Percentiles rank a stretch among this genome's conserved stretches.
These are phyloP conservation scores for Cutaneotrichosporon mucoides DNA, from an alignment of 1,284 basidiomycete species.

Conservation along the genomic window DNA sequence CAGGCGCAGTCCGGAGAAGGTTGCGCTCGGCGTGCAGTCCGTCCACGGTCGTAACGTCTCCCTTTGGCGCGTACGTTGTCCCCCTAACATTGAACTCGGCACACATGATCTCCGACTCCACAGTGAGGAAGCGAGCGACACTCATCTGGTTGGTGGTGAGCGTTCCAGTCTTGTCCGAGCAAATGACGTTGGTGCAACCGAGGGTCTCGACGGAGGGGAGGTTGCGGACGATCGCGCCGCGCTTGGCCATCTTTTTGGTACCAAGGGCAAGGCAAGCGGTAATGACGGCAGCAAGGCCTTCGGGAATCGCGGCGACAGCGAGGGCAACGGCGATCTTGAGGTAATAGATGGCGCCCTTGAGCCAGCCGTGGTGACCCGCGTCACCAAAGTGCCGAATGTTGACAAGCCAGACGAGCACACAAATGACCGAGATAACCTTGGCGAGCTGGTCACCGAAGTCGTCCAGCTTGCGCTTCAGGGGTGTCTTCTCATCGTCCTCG, in stretches of 20 bases:
- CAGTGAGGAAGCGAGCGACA: constrained; percentile 74
- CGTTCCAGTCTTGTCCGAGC: constrained; percentile 95
- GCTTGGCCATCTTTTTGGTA: constrained; percentile 96
- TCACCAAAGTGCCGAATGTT: constrained; percentile 92
- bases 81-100: constrained; percentile 78
- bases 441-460: constrained; percentile 94
- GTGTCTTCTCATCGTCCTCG: constrained; percentile 75
- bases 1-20: constrained; percentile 64
- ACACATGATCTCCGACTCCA: constrained; percentile 53
- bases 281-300: constrained; percentile 91
- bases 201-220: constrained; percentile 94
- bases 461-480: constrained; percentile 89
- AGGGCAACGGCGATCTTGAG: constrained; percentile 97
- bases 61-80: constrained; percentile 80
- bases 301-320: constrained; percentile 92
- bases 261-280: constrained; percentile 94
- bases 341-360: constrained; percentile 93
- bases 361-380: constrained; percentile 76
- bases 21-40: constrained; percentile 56
- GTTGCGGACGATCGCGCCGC: constrained; percentile 92
- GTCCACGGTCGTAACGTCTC: constrained; percentile 63
- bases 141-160: constrained; percentile 96
- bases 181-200: constrained; percentile 93
- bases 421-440: constrained; percentile 93
- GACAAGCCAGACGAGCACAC: constrained; percentile 91